These are phyloP conservation scores for Phytopythium vexans DNA, from an alignment of 352 stramenopile species.

Conservation along the genomic window DNA sequence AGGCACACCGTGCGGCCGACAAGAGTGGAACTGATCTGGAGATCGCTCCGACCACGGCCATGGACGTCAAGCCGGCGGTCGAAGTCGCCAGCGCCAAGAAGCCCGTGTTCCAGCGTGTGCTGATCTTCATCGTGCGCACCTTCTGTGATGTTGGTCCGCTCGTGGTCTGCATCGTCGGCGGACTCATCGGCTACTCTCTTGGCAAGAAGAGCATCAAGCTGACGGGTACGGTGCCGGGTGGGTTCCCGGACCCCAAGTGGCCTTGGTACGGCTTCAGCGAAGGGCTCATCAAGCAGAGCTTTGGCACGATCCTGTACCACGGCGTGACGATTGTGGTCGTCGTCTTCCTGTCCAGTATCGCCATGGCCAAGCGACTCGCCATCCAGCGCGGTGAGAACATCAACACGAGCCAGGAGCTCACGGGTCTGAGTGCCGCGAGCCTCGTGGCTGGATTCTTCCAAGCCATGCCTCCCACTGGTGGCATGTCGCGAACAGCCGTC, in stretches of 20 bases:
- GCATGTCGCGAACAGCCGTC: conserved; percentile 87
- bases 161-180: conserved; percentile 66
- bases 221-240: conserved; percentile 60
- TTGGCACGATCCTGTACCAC: conserved; percentile 51
- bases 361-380: conserved; percentile 83
- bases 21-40: too few relatives aligned
- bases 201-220: conserved; percentile 63
- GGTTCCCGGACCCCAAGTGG: conserved; percentile 41
- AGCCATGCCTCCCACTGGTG: conserved; percentile 80
- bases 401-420: conserved; percentile 76
- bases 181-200: conserved; percentile 40
- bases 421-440: conserved; percentile 82
- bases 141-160: conserved; percentile 65
- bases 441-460: conserved; percentile 83
- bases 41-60: too few relatives aligned
- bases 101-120: background rate
- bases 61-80: too few relatives aligned
- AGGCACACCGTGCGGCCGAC: conserved; percentile 7
- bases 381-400: conserved; percentile 67
- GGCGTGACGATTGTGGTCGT: conserved; percentile 75
- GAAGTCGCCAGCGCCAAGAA: too few relatives aligned
- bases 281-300: conserved; percentile 32
- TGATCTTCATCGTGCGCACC: conserved; percentile 34
- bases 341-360: conserved; percentile 87
- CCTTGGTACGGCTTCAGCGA: conserved; percentile 54